Base-by-base conservation (phyloP, 306 rosid genomes). In the Arachis hypogaea region DNA sequence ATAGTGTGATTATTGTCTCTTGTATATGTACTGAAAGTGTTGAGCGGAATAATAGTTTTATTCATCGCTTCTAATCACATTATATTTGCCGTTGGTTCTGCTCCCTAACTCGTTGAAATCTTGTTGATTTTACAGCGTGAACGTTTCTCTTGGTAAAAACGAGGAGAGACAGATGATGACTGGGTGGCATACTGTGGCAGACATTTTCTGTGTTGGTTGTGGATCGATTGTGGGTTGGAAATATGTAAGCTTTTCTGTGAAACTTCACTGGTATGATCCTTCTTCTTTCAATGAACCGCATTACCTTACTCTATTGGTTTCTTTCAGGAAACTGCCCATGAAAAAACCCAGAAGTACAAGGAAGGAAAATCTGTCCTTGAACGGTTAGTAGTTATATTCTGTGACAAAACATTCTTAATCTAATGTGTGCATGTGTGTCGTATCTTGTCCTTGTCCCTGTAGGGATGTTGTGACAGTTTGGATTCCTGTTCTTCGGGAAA, bases 151-250 rank as follows among this genome's bases (percentile, higher is more conserved):
- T 11, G 98, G 98, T 60, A 95, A 81, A 82, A 74, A 40, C 36
- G 98, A 94, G 80, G 93, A 90, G 33, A 91, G 98, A 62, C 1
- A 41, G 44, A 94, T 94, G 98, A 82, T 80, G 67, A 94, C 96
- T 4, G 98, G 98, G 60, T 52, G 88, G 93, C 98, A 94, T 83
- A 89, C 95, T 0, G 98, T 94, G 73, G 91, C 89, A 61, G 98
- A 94, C 90, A 89, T 94, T 59, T 94, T 94, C 89, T 94, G 98
- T 54, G 91, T 94, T 9, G 97, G 97, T 28, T 94, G 98, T 83
- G 98, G 98, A 80, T 94, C 98, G 40, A 83, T 89, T 69, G 89
- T 94, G 22, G 98, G 98, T 65, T 94, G 98, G 98, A 94, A 83
- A 88, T 94, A 94, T 81, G 98, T 94, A 91, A 88, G 98, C 84